Conservation (phyloP, 179 eudicot species). For the Silene noctiflora region DNA sequence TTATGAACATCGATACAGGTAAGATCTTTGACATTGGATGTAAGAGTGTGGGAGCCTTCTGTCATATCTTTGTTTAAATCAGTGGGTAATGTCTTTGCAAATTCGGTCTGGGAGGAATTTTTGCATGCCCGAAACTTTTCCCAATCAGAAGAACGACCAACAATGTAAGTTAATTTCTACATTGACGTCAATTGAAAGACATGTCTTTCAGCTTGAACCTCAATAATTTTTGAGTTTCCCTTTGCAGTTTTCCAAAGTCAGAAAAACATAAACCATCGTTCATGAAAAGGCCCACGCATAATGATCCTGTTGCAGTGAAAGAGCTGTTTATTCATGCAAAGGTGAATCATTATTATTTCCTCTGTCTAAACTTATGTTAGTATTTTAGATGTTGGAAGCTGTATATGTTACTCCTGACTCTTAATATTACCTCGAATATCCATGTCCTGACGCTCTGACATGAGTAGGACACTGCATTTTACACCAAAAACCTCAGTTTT, state of each 20-base stretch:
- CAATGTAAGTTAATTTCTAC: slow-evolving; percentile 47
- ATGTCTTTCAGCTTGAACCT: neutral
- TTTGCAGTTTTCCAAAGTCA: slow-evolving; percentile 56
- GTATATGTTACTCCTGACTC: neutral
- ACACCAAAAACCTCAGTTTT: too few relatives aligned
- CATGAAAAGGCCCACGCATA: slow-evolving; percentile 57
- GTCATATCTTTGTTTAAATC: slow-evolving; percentile 73
- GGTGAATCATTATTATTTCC: slow-evolving; percentile 38
- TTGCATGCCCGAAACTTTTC: slow-evolving; percentile 51
- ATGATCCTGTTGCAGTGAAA: slow-evolving; percentile 61
- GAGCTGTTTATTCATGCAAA: slow-evolving; percentile 87
- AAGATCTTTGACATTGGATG: slow-evolving; percentile 79
- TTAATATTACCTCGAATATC: neutral
- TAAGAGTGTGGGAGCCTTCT: slow-evolving; percentile 92
- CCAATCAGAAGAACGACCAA: slow-evolving; percentile 62
- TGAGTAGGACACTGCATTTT: too few relatives aligned
- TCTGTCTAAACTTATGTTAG: neutral
- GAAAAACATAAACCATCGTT: slow-evolving; percentile 63
- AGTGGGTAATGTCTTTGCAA: slow-evolving; percentile 71
- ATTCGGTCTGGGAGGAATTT: slow-evolving; percentile 84
- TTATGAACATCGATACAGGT: slow-evolving; percentile 46
- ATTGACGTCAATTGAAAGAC: slow-evolving; percentile 2
- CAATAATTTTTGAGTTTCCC: slow-evolving; percentile 16
- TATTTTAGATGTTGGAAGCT: neutral
- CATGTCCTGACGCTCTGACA: too few relatives aligned